These are phyloP conservation scores for Sarcocystis neurona DNA, from an alignment of 169 alveolate species.

Conservation along the genomic window DNA sequence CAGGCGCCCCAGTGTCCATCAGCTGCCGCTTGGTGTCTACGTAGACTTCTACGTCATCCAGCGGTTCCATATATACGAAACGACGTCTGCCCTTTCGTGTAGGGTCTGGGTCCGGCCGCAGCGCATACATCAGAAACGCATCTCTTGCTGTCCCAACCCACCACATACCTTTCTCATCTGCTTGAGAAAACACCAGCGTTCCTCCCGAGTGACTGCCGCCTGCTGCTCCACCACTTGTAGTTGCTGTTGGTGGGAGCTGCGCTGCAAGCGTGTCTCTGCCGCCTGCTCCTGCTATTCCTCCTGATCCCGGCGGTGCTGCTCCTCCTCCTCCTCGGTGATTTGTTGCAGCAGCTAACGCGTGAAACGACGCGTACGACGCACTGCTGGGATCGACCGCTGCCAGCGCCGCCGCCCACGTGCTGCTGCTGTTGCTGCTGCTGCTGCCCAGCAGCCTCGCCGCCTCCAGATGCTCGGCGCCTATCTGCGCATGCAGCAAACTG, in stretches of 20 bases:
- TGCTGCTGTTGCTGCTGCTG: constrained; percentile 4
- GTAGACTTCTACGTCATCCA: constrained; percentile 68
- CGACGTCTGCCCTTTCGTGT: constrained; percentile 75
- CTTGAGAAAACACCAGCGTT: not conserved
- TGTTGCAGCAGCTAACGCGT: too few species aligned
- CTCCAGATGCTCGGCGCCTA: constrained; percentile 7
- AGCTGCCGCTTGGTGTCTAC: constrained; percentile 72
- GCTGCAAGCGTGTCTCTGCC: not conserved
- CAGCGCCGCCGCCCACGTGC: too few species aligned
- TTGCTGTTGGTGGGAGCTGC: not conserved
- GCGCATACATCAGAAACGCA: constrained; percentile 77
- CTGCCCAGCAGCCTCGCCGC: not conserved
- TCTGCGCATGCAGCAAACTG: constrained; percentile 40
- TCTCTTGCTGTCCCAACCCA: constrained; percentile 61
- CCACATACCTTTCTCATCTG: constrained; percentile 10
- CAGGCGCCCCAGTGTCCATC: constrained; percentile 69
- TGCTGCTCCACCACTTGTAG: too few species aligned
- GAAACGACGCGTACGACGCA: too few species aligned
- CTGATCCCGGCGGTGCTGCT: not conserved
- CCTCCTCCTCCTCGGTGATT: too few species aligned
- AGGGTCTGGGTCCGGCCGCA: constrained; percentile 79
- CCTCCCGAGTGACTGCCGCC: too few species aligned
- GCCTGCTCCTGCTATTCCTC: not conserved
- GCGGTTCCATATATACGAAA: constrained; percentile 80
- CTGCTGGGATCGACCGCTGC: too few species aligned